Base-by-base conservation (phyloP, 768 basidiomycete genomes). In the Chalciporus piperatus region DNA sequence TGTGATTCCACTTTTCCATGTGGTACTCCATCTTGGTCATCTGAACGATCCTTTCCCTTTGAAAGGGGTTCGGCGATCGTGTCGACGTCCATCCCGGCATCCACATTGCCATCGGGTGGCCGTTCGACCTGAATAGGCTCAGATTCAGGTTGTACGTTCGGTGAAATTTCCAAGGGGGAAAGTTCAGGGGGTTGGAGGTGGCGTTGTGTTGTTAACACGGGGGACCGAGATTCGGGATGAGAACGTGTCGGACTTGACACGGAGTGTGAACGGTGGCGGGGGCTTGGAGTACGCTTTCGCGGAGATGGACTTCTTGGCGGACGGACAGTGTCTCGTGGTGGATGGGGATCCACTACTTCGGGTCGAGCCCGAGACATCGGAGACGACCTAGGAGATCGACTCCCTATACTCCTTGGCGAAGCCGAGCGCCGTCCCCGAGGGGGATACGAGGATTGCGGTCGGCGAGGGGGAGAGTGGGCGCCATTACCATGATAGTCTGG, bases 1-100 rank as follows among this genome's bases (percentile, higher is more conserved):
- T 62, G 59, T n/a, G 63, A 62, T 41, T 57, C 56, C 47, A 46
- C 60, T 37, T 59, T 62, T 35, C 51, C 50, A 51, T 62, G 55
- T 14, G 12, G 32, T 45, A 58, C 62, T 46, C 35, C 59, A 38
- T 55, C 61, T 53, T n/a, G 54, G 23, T 41, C 27, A 38, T 54
- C 59, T 22, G 50, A 45, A 23, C 47, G 56, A 10, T 60, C 64
- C 47, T 54, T 50, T 25, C 30, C 57, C 47, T 63, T 56, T 3
- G 35, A 30, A 41, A 28, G 12, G n/a, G 32, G n/a, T 13, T 57
- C 56, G 19, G 42, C 45, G 6, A 22, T 22, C 49, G 47, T 45
- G 44, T 57, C 54, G 20, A 35, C 45, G 41, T 58, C 52, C 41
- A 37, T 48, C 7, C 20, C 35, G n/a, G n/a, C 22, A 39, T 41